phyloP scores from a whole-genome alignment of 2,329 filamentous ascomycete species.

The Lachnellula suecica region DNA sequence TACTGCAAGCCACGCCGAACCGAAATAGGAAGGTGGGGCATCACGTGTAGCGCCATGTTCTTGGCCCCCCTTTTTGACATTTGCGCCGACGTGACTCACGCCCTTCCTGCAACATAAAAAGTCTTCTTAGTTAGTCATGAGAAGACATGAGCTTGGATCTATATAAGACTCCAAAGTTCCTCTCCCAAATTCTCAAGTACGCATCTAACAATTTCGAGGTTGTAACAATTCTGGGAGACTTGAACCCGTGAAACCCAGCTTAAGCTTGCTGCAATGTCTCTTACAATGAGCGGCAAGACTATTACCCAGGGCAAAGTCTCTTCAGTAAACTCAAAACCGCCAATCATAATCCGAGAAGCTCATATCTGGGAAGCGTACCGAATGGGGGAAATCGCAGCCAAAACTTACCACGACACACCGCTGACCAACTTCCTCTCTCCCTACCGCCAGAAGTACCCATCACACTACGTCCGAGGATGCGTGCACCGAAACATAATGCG shows the following conservation, averaged over 20 bases:
- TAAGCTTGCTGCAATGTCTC: no score
- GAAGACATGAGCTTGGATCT: no score
- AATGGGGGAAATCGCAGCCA: conserved; percentile 20
- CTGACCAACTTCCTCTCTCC: conserved; percentile 22
- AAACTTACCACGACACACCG: conserved; percentile 17
- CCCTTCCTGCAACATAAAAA: no score
- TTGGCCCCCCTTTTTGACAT: no score
- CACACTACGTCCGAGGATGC: conserved; percentile 13
- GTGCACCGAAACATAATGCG: conserved; percentile 15
- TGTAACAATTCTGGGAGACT: neutral
- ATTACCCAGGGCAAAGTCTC: neutral
- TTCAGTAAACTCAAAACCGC: conserved; percentile 1
- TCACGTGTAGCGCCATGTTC: no score
- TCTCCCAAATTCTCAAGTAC: no score
- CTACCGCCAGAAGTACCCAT: conserved; percentile 10
- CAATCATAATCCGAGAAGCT: conserved; percentile 20
- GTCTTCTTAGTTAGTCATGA: no score
- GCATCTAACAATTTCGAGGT: no score
- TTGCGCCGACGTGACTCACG: no score
- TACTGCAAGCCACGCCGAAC: no score
- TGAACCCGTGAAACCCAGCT: neutral
- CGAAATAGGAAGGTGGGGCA: no score
- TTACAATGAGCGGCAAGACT: neutral
- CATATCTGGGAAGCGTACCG: conserved; percentile 11
- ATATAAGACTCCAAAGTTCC: no score